Conservation (phyloP, 495 filamentous ascomycete species). For the Letharia columbiana region DNA sequence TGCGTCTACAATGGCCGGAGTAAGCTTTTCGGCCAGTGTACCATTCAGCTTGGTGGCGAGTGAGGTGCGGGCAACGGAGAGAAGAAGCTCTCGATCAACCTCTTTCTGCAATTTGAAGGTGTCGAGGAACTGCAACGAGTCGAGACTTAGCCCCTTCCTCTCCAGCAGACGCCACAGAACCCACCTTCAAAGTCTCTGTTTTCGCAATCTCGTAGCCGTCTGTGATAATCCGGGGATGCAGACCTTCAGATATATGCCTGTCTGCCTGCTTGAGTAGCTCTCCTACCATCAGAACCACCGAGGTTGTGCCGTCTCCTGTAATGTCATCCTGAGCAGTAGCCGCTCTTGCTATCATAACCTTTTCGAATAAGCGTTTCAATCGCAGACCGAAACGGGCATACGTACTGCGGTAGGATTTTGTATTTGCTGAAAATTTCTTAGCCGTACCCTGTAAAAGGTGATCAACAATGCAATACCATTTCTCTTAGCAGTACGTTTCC, state of each 20-base stretch:
- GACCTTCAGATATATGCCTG: slow-evolving; percentile 83
- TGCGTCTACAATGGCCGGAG: slow-evolving; percentile 88
- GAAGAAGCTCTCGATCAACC: slow-evolving; percentile 85
- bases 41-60: slow-evolving; percentile 89
- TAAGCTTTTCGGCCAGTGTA: slow-evolving; percentile 81
- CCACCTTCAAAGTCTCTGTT: slow-evolving; percentile 79
- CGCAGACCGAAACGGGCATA: slow-evolving; percentile 25
- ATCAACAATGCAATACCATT: slow-evolving; percentile 59
- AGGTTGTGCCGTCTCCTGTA: slow-evolving; percentile 94
- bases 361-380: slow-evolving; percentile 21
- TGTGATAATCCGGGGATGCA: slow-evolving; percentile 94
- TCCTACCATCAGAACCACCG: slow-evolving; percentile 88
- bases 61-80: slow-evolving; percentile 90
- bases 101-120: slow-evolving; percentile 79
- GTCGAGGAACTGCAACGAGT: slow-evolving; percentile 68
- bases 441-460: slow-evolving; percentile 17
- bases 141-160: slow-evolving; percentile 2
- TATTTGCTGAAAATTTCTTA: slow-evolving; percentile 51
- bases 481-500: slow-evolving; percentile 91
- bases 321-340: slow-evolving; percentile 98
- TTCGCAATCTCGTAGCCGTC: slow-evolving; percentile 98
- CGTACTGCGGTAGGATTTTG: slow-evolving; percentile 81
- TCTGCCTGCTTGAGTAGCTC: slow-evolving; percentile 97
- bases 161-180: slow-evolving; percentile 5
- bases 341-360: slow-evolving; percentile 95